Conservation (phyloP, 2,329 filamentous ascomycete species). For the Fragosphaeria purpurea region DNA sequence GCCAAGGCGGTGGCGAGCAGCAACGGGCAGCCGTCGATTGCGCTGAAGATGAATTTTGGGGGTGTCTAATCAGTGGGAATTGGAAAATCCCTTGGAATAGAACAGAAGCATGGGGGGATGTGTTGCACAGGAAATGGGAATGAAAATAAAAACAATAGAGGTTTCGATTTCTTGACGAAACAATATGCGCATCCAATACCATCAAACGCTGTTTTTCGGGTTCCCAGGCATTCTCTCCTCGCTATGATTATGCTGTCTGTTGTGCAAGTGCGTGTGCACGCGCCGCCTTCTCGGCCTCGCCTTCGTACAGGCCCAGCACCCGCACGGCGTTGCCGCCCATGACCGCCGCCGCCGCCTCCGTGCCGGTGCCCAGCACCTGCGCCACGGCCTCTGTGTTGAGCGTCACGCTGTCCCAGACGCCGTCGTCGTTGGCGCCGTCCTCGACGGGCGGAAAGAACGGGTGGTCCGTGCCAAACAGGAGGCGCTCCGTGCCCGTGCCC, state of each 20-base stretch:
- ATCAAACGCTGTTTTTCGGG: no score
- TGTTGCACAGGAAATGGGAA: no score
- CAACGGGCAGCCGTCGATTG: conserved; percentile 66
- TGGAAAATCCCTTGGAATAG: no score
- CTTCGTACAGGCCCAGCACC: conserved; percentile 11
- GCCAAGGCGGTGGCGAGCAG: conserved; percentile 18
- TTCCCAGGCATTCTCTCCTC: no score
- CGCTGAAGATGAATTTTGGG: conserved; percentile 88
- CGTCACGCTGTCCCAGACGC: conserved; percentile 59
- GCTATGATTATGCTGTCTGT: no score
- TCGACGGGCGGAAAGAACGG: conserved; percentile 71
- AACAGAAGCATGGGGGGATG: no score
- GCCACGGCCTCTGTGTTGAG: conserved; percentile 38
- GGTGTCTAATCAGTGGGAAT: conserved; percentile 13
- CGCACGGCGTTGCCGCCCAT: conserved; percentile 16
- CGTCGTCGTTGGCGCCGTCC: conserved; percentile 37
- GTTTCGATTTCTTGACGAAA: no score
- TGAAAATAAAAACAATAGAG: no score
- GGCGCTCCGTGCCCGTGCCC: conserved; percentile 44
- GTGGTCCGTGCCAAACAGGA: conserved; percentile 77
- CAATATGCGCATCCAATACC: no score
- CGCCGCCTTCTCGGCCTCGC: not conserved
- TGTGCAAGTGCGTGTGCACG: not conserved
- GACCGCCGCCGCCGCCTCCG: conserved; percentile 6
- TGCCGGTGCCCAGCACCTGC: conserved; percentile 12